These are phyloP conservation scores for Echites panduratus DNA, from an alignment of 257 asterid species.

Conservation along the genomic window DNA sequence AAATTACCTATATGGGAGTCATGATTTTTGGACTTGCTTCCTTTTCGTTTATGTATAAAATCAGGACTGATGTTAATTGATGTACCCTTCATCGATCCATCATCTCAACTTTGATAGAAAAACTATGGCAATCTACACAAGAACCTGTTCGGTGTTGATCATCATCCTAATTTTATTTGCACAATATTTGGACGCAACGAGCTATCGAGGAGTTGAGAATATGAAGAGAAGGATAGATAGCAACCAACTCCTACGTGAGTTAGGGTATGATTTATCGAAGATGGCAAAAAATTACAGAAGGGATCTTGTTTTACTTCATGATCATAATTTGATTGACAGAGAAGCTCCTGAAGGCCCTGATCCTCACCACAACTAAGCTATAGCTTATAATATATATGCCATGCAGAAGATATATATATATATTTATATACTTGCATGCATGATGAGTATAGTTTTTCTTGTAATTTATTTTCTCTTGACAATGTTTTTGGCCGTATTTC, in stretches of 20 bases:
- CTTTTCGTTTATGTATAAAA: slow-evolving; percentile 28
- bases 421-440: too few relatives aligned
- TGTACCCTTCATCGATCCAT: background rate
- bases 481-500: too few relatives aligned
- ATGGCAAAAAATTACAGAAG: slow-evolving; percentile 18
- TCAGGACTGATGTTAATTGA: slow-evolving; percentile 15
- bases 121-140: slow-evolving; percentile 28
- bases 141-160: slow-evolving; percentile 19
- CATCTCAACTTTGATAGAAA: background rate
- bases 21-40: background rate
- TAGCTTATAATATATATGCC: background rate
- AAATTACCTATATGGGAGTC: background rate
- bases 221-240: slow-evolving; percentile 26
- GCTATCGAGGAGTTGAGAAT: slow-evolving; percentile 21
- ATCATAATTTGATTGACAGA: slow-evolving; percentile 19
- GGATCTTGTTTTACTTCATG: slow-evolving; percentile 8
- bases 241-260: slow-evolving; percentile 28
- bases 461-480: too few relatives aligned
- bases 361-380: slow-evolving; percentile 46
- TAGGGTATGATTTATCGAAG: slow-evolving; percentile 19
- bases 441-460: too few relatives aligned
- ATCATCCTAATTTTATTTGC: slow-evolving; percentile 24
- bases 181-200: slow-evolving; percentile 20
- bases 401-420: background rate
- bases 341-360: slow-evolving; percentile 44